Base-by-base conservation (phyloP, 805 yeast genomes). In the Sugiyamaella chiloensis region DNA sequence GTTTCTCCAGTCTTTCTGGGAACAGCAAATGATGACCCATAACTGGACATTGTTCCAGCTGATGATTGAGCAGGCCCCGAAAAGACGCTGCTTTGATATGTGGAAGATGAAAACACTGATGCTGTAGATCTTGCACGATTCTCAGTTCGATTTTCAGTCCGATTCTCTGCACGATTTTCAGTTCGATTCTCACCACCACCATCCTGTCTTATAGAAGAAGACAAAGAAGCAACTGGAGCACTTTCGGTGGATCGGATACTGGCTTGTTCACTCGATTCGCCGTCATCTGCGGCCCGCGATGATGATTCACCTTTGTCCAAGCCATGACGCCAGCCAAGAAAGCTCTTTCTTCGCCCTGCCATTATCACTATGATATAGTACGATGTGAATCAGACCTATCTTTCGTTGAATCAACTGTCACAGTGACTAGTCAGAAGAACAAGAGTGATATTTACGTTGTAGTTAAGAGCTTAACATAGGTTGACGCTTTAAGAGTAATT, bases 71-170 rank as follows among this genome's bases (percentile, higher is more conserved):
- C 56, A 16, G 32, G 36, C 16, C 53, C 27, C 24, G 56, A 52
- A 19, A 52, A 52, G 11, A 52, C 35, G 20, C 49, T 42, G 19
- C 49, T 46, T 40, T 52, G 56, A 36, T 46, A 47, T 8, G 53
- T 50, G 30, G 42, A 21, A n/a, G 46, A 32, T 2, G 51, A 50
- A 16, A 35, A 26, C 2, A 50, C 32, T 8, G 54, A 47, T 11
- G 51, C 42, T 30, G 37, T 21, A 34, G 16, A 19, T 21, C 37
- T 12, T 34, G 21, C 37, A 16, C 37, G 3, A 16, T 21, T 34
- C 20, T 34, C 37, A 34, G 16, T n/a, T 34, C 37, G 14, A n/a
- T n/a, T n/a, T n/a, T n/a, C n/a, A n/a, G n/a, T n/a, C n/a, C n/a
- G n/a, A n/a, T n/a, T n/a, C n/a, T n/a, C n/a, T n/a, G n/a, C n/a